Evolutionary conservation across 352 stramenopile genomes (phyloP).

Genomic region (Globisporangium nunn): DNA sequence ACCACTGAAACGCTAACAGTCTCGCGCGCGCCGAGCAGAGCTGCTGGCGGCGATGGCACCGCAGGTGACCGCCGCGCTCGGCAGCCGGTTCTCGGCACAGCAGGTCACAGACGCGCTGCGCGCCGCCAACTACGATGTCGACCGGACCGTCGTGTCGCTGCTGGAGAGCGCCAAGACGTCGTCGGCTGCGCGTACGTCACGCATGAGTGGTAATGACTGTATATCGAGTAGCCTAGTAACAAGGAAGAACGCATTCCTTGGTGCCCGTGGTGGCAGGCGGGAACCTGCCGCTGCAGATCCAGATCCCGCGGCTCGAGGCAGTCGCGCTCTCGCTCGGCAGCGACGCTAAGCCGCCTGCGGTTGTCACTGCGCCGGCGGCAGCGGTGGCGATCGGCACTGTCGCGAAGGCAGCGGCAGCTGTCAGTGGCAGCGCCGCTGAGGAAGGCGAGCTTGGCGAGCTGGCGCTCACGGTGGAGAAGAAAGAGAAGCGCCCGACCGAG

Average conservation of each 20-base stretch:
- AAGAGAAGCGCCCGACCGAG: constrained; percentile 19
- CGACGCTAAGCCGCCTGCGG: constrained; percentile 19
- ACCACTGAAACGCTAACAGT: not conserved
- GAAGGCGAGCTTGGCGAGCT: not conserved
- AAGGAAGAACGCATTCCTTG: too few species aligned
- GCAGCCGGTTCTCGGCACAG: constrained; percentile 42
- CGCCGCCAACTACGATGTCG: constrained; percentile 68
- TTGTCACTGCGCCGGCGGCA: constrained; percentile 28
- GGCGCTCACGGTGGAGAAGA: constrained; percentile 8
- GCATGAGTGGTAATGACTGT: not conserved
- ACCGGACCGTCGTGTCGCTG: constrained; percentile 64
- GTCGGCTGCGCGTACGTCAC: constrained; percentile 15
- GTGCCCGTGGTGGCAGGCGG: constrained; percentile 7
- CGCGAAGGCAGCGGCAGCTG: not conserved
- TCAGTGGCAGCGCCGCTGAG: too few species aligned
- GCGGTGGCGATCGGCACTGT: constrained; percentile 32
- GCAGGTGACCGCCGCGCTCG: constrained; percentile 44
- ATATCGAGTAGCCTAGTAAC: too few species aligned
- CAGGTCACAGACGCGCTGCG: constrained; percentile 67
- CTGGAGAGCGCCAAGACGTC: constrained; percentile 65
- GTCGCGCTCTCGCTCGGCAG: constrained; percentile 44
- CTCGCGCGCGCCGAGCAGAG: constrained; percentile 19
- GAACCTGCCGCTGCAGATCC: constrained; percentile 55
- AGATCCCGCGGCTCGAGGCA: constrained; percentile 52
- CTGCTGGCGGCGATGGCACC: constrained; percentile 51